phyloP scores from a whole-genome alignment of 2,329 filamentous ascomycete species.

The Ophiostoma sp. region DNA sequence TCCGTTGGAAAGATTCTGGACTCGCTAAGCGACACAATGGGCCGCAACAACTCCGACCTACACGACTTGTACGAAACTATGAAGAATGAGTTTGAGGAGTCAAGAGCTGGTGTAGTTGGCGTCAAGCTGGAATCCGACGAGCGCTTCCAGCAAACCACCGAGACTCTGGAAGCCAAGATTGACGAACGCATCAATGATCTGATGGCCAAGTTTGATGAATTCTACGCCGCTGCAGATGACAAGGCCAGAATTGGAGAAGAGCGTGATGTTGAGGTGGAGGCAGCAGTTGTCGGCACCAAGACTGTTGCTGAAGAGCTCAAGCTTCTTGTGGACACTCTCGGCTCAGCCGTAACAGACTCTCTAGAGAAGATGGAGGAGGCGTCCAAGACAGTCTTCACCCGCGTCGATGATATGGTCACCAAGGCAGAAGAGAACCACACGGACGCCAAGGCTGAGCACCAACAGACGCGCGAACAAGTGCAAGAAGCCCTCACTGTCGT shows the following conservation, averaged over 20 bases:
- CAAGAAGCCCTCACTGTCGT: slow-evolving; percentile 68
- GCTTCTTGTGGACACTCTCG: slow-evolving; percentile 76
- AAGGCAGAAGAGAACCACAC: slow-evolving; percentile 71
- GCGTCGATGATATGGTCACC: slow-evolving; percentile 70
- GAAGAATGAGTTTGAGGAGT: slow-evolving; percentile 81
- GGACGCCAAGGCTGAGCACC: slow-evolving; percentile 71
- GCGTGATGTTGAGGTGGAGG: slow-evolving; percentile 65
- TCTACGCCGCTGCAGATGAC: slow-evolving; percentile 67
- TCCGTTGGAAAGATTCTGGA: slow-evolving; percentile 65
- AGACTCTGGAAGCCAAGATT: slow-evolving; percentile 50
- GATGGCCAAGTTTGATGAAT: slow-evolving; percentile 81
- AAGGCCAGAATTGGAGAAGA: slow-evolving; percentile 68
- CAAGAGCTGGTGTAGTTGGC: slow-evolving; percentile 70
- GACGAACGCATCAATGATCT: slow-evolving; percentile 68
- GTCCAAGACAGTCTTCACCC: slow-evolving; percentile 76
- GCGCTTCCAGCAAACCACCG: slow-evolving; percentile 58
- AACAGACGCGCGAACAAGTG: slow-evolving; percentile 75
- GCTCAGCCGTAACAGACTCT: slow-evolving; percentile 71
- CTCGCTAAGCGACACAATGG: slow-evolving; percentile 57
- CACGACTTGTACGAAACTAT: slow-evolving; percentile 69
- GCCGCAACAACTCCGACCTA: slow-evolving; percentile 57
- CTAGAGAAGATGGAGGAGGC: slow-evolving; percentile 83
- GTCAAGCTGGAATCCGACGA: slow-evolving; percentile 79
- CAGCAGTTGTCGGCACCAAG: slow-evolving; percentile 69
- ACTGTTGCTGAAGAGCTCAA: slow-evolving; percentile 81